Base-by-base conservation (phyloP, 2,329 filamentous ascomycete species). In the Plectosphaerella sp. region DNA sequence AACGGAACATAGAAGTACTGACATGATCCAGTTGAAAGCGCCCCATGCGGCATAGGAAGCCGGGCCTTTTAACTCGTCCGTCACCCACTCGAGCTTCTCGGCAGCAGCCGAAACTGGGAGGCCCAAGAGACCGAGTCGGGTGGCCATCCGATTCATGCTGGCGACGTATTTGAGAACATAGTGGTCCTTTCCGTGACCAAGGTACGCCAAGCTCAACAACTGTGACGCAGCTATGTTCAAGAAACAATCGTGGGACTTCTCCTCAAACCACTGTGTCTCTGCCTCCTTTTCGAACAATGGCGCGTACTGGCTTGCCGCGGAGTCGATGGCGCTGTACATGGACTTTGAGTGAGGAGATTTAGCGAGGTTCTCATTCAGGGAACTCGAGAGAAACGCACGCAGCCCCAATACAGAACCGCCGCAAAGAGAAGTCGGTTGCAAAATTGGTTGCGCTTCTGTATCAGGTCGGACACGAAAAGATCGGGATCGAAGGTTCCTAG, bases 11-110 rank as follows among this genome's bases (percentile, higher is more conserved):
- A 39, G 15, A 35, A 18, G 37, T 15, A 54, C 68, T 61, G 54
- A 71, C 71, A 67, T 60, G 51, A 64, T 66, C 67, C 67, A 73
- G 51, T 71, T 72, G 47, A 72, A 72, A 3, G 57, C 51, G 3
- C 62, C 64, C 66, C 65, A 68, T 8, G 65, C 59, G 2, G 65
- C 53, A 33, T 62, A 59, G 3, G 54, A 53, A 10, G 12, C 36
- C n/a, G 54, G 48, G 10, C 45, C 35, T 3, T 10, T 39, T 15
- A 39, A 50, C 0, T 63, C 60, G 11, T 56, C 50, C 10, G 60
- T 51, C 41, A 51, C 45, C n/a, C 59, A 47, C n/a, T 57, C 39
- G n/a, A 50, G 11, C 2, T 18, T n/a, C 7, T 18, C 14, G 15
- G 20, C 39, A 20, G 41, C 36, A 36, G 50, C 45, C 2, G 24